Evolutionary conservation across 805 yeast genomes (phyloP).

Genomic region (Jamesozyma lodderae): DNA sequence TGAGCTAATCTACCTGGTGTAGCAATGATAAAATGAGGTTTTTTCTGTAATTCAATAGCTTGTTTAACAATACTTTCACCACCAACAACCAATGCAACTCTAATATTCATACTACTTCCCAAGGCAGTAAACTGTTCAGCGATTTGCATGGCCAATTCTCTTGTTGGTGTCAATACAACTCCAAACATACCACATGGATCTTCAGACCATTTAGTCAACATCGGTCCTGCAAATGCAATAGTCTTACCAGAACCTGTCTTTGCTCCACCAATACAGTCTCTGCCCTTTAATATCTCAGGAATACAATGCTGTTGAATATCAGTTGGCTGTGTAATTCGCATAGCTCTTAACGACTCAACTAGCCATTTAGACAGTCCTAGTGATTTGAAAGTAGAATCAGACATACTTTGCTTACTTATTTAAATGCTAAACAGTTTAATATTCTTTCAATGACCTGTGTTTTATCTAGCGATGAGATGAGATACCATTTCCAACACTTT

Average conservation of each 20-base stretch:
- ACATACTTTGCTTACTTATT: too few relatives aligned
- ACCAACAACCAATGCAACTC: constrained; percentile 81
- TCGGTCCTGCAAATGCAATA: constrained; percentile 95
- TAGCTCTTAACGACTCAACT: constrained; percentile 64
- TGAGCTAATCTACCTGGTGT: constrained; percentile 96
- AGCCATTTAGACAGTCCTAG: constrained; percentile 86
- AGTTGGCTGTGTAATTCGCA: constrained; percentile 80
- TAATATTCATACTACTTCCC: constrained; percentile 81
- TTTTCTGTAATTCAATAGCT: constrained; percentile 65
- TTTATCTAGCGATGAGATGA: not conserved
- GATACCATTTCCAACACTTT: not conserved
- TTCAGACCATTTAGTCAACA: constrained; percentile 87
- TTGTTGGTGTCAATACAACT: constrained; percentile 76
- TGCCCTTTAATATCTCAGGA: constrained; percentile 67
- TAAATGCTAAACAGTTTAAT: too few relatives aligned
- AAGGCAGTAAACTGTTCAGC: constrained; percentile 94
- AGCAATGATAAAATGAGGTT: constrained; percentile 92
- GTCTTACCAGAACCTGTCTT: constrained; percentile 98
- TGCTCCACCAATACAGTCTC: constrained; percentile 96
- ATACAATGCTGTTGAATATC: constrained; percentile 82
- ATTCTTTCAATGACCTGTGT: too few relatives aligned
- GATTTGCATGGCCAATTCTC: constrained; percentile 92
- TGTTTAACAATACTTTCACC: constrained; percentile 93
- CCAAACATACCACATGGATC: constrained; percentile 94
- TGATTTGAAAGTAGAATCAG: constrained; percentile 3